Base-by-base conservation (phyloP, 1,284 basidiomycete genomes). In the Uromyces viciae-fabae region DNA sequence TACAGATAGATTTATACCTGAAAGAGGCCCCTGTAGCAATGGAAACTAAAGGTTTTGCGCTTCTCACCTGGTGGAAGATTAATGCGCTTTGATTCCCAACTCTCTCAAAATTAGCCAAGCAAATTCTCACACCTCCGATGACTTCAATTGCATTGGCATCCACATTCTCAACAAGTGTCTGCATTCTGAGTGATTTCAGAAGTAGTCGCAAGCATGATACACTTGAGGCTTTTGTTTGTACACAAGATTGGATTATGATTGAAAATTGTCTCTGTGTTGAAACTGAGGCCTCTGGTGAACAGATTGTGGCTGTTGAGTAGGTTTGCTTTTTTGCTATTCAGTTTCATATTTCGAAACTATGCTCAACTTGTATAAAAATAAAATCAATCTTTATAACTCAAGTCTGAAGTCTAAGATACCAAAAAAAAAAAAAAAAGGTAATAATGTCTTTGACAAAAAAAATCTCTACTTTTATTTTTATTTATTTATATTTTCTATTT, bases 161-260 rank as follows among this genome's bases (percentile, higher is more conserved):
- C 17, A 42, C 64, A 5, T 68, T 68, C 40, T 68, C 40, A 43
- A 42, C 64, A 28, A 42, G 40, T 68, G 64, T 38, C 4, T 8
- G 64, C 22, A 25, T 68, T 11, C 33, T 68, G 22, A 42, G 46
- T 1, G 64, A 43, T 25, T 68, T 68, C n/a, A 3, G 38, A 68
- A 28, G 1, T 4, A 68, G 64, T 28, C 64, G 42, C 4, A 68
- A 68, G 25, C 22, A n/a, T 0, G 64, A 68, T 25, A 43, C 64
- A 7, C 64, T 43, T 68, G 64, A 68, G 40, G 64, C 64, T 7
- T 42, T 68, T 42, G 25, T 64, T 64, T 64, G 62, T 64, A 64
- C 62, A 31, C 62, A 64, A 64, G 62, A 64, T 38, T 64, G 62
- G 62, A n/a, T n/a, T n/a, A n/a, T n/a, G n/a, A n/a, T n/a, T n/a